Base-by-base conservation (phyloP, 2,329 filamentous ascomycete genomes). In the Phaeophleospora eucalypticola region DNA sequence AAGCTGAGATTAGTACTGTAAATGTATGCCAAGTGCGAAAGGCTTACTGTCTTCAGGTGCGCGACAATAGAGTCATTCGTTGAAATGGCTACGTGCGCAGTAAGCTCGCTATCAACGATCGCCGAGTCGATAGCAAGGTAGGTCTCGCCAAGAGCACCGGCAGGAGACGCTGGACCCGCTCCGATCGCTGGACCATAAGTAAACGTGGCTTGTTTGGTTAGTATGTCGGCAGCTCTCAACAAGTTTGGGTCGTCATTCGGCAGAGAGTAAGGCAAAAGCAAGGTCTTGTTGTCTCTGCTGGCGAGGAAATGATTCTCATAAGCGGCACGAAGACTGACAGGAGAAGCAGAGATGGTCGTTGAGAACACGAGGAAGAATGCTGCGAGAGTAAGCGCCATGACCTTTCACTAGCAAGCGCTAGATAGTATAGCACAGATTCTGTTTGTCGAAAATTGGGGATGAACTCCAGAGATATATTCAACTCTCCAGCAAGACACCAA, bases 181-280 rank as follows among this genome's bases (percentile, higher is more conserved):
- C 42, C 42, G 7, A 40, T 17, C 8, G 43, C 24, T 18, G 36
- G 36, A 14, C 36, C 43, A 21, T 35, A 34, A 10, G 20, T 18
- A 19, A 45, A 40, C 3, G 24, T 45, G 8, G 17, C 27, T 18
- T 35, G 36, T n/a, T 35, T 45, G 7, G 24, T 36, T 2, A 27
- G 9, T 20, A 45, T 24, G 12, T 35, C 43, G 12, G 24, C 27
- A 16, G 43, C 36, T 45, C 43, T 29, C 6, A 45, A 14, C 9
- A 15, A 14, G 27, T 34, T 7, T 27, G 14, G n/a, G 17, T 12
- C 33, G 16, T 15, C 24, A 3, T 12, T 14, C 34, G 43, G 43
- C 14, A 45, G 14, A 12, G 43, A 24, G 20, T 39, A 38, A 10
- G 35, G 34, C 3, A 37, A 12, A 10, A 37, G 14, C 1, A 36